phyloP scores from a whole-genome alignment of 345 rosid genomes.

The Excoecaria agallocha region DNA sequence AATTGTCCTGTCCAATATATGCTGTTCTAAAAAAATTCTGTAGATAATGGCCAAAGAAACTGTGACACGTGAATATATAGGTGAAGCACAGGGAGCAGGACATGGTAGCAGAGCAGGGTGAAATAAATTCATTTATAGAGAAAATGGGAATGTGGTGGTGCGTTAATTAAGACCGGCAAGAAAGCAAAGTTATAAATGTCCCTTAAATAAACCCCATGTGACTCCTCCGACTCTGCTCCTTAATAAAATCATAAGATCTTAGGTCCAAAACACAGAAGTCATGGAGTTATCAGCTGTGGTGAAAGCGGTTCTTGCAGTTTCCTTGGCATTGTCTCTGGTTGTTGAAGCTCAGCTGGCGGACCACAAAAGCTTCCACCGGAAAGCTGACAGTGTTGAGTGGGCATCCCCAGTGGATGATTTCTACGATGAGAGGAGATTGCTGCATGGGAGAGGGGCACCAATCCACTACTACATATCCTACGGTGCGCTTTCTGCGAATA shows the following conservation, averaged over 20 bases:
- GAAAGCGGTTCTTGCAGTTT: neutral
- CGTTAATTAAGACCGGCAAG: constrained; percentile 15
- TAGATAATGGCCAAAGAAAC: neutral
- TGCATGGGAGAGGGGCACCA: no score
- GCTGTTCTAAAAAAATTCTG: no score
- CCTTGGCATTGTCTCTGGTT: neutral
- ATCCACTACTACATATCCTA: constrained; percentile 26
- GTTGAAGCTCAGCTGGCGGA: constrained; percentile 11
- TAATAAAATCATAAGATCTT: no score
- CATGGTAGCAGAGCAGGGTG: neutral
- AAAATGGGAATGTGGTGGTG: constrained; percentile 12
- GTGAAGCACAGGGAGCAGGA: neutral
- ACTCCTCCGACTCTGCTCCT: no score
- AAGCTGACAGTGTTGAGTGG: no score
- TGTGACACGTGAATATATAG: neutral
- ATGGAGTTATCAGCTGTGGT: constrained; percentile 6
- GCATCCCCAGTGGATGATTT: no score
- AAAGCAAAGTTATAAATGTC: no score
- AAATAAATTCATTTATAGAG: constrained; percentile 12
- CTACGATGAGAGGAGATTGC: neutral
- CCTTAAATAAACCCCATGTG: no score
- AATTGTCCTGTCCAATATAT: no score
- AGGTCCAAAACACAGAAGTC: no score
- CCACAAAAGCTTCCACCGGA: neutral
- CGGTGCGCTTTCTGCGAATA: constrained; percentile 28